These are phyloP conservation scores for Citrullus mucosospermus DNA, from an alignment of 306 rosid genomes.

Conservation along the genomic window DNA sequence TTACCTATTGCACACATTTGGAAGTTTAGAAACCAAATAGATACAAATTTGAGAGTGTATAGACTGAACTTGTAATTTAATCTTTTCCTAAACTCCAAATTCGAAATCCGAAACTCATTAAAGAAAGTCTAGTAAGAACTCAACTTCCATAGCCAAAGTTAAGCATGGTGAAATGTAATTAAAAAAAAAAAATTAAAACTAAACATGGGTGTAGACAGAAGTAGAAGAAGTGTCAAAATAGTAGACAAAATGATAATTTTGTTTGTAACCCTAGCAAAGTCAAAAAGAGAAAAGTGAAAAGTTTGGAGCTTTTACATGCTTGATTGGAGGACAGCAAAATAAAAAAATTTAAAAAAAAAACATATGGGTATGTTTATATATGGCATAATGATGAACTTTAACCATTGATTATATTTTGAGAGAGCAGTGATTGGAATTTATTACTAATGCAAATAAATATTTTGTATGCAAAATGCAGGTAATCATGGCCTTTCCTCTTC, in stretches of 20 bases:
- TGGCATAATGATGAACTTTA: not conserved
- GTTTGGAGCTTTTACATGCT: not conserved
- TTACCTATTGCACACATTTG: no score
- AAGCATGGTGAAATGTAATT: no score
- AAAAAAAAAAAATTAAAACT: not conserved
- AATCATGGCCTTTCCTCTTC: conserved; percentile 33
- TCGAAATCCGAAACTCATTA: no score
- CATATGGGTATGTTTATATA: not conserved
- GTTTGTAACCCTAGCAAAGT: not conserved
- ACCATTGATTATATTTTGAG: not conserved
- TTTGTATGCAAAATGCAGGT: conserved; percentile 43
- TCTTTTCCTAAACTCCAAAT: no score
- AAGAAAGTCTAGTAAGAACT: no score
- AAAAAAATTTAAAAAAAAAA: no score
- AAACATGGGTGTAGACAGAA: not conserved
- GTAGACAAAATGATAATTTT: not conserved
- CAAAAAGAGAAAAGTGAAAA: not conserved
- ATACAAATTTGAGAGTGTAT: no score
- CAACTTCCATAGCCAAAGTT: no score
- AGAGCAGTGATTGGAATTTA: conserved; percentile 7
- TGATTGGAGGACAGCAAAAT: not conserved
- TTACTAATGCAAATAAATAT: not conserved
- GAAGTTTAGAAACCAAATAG: no score
- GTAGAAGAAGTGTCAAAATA: not conserved
- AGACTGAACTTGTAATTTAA: no score